These are phyloP conservation scores for Gossypium gossypioides DNA, from an alignment of 441 rosid genomes.

Conservation along the genomic window DNA sequence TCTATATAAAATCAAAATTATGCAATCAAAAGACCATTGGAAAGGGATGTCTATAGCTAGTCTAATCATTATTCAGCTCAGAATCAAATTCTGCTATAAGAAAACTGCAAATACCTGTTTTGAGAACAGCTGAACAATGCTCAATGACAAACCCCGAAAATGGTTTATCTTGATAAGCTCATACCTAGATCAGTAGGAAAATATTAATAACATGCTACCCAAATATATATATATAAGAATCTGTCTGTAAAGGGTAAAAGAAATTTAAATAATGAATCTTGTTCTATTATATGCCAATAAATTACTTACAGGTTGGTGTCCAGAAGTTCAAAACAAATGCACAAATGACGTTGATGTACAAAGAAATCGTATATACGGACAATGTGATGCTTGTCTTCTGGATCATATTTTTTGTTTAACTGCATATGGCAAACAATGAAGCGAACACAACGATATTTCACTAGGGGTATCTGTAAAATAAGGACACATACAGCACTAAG, in stretches of 20 bases:
- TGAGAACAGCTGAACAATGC: conserved; percentile 91
- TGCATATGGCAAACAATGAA: conserved; percentile 30
- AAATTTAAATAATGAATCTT: conserved; percentile 8
- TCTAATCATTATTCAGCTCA: conserved; percentile 7
- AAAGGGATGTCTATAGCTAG: not conserved
- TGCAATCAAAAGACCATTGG: not conserved
- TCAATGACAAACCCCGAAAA: conserved; percentile 87
- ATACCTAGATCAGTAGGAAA: conserved; percentile 45
- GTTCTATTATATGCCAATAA: not conserved
- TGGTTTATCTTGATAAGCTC: conserved; percentile 97
- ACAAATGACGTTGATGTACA: conserved; percentile 75
- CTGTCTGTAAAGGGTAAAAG: conserved; percentile 1
- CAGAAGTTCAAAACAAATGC: conserved; percentile 96
- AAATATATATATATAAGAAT: not conserved
- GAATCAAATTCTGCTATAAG: conserved; percentile 1
- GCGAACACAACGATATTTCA: conserved; percentile 20
- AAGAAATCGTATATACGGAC: conserved; percentile 96
- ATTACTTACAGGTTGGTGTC: conserved; percentile 88
- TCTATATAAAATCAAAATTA: conserved; percentile 36
- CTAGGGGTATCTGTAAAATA: conserved; percentile 7
- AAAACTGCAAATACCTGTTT: conserved; percentile 62
- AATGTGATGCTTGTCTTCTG: conserved; percentile 95
- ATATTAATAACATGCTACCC: conserved; percentile 15
- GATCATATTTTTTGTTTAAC: conserved; percentile 98
- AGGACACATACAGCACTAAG: conserved; percentile 11